phyloP scores from a whole-genome alignment of 257 asterid genomes.

The Salvia hispanica region DNA sequence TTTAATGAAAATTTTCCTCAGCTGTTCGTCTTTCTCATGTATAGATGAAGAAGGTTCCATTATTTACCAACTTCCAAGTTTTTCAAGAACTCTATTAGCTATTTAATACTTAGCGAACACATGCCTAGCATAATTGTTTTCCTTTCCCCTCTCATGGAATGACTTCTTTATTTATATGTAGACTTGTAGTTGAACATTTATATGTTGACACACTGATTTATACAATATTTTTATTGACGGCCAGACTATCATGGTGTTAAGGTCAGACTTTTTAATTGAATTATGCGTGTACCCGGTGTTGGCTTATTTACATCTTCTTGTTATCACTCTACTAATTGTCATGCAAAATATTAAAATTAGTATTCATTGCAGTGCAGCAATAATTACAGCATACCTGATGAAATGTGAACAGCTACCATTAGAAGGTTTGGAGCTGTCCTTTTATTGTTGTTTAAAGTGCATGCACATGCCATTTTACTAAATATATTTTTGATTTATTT shows the following conservation, averaged over 20 bases:
- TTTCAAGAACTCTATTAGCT: constrained; percentile 20
- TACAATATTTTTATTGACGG: constrained; percentile 7
- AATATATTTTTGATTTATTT: constrained; percentile 3
- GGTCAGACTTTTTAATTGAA: background rate
- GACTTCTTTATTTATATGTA: background rate
- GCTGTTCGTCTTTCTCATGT: background rate
- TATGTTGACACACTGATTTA: background rate
- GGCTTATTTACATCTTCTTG: constrained; percentile 13
- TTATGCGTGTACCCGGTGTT: constrained; percentile 22
- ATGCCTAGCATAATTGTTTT: background rate
- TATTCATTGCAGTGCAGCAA: constrained; percentile 92
- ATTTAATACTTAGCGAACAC: constrained; percentile 1
- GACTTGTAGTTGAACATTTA: background rate
- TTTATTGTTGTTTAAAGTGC: constrained; percentile 28
- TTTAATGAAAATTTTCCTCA: background rate
- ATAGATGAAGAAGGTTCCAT: background rate
- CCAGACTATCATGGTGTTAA: constrained; percentile 17
- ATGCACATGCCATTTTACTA: constrained; percentile 26
- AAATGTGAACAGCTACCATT: constrained; percentile 79
- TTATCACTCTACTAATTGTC: constrained; percentile 19
- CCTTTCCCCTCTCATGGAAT: background rate
- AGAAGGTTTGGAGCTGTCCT: constrained; percentile 62
- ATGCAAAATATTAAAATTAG: constrained; percentile 9
- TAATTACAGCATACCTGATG: constrained; percentile 91
- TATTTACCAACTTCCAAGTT: constrained; percentile 10